Evolutionary conservation across 2,329 filamentous ascomycete species (phyloP).

Genomic region (Sporothrix luriei): DNA sequence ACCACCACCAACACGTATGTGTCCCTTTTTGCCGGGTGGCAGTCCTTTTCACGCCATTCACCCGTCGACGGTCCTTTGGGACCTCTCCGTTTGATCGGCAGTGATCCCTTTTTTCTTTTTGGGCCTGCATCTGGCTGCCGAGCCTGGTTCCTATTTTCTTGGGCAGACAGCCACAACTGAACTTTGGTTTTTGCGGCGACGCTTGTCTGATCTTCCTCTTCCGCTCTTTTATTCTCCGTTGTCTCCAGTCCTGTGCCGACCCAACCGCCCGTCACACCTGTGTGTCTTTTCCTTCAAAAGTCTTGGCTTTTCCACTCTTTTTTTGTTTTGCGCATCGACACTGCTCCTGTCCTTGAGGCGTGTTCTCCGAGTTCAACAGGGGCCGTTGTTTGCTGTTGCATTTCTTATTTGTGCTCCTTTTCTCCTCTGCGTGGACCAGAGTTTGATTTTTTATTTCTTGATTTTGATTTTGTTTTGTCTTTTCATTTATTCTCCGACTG

Average conservation of each 20-base stretch:
- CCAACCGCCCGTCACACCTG: not conserved
- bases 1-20: not conserved
- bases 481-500: slow-evolving; percentile 5
- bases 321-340: not conserved
- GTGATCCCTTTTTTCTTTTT: slow-evolving; percentile 11
- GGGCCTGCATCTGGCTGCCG: not conserved
- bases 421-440: not conserved
- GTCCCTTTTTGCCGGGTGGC: not conserved
- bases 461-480: not conserved
- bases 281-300: slow-evolving; percentile 16
- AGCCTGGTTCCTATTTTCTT: slow-evolving; percentile 5
- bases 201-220: not conserved
- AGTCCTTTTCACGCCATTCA: not conserved
- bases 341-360: not conserved
- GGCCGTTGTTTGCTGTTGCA: slow-evolving; percentile 6
- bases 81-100: slow-evolving; percentile 23
- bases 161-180: not conserved
- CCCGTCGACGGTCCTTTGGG: not conserved
- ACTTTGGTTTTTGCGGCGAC: not conserved
- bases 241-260: not conserved
- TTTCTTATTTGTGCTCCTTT: not conserved
- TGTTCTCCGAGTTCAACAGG: not conserved
- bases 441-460: too few species aligned
- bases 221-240: not conserved
- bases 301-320: slow-evolving; percentile 21